Evolutionary conservation across 2,329 filamentous ascomycete genomes (phyloP), one percentile per base, ranked within the genome.

Genomic region (Trichoderma sp.): DNA sequence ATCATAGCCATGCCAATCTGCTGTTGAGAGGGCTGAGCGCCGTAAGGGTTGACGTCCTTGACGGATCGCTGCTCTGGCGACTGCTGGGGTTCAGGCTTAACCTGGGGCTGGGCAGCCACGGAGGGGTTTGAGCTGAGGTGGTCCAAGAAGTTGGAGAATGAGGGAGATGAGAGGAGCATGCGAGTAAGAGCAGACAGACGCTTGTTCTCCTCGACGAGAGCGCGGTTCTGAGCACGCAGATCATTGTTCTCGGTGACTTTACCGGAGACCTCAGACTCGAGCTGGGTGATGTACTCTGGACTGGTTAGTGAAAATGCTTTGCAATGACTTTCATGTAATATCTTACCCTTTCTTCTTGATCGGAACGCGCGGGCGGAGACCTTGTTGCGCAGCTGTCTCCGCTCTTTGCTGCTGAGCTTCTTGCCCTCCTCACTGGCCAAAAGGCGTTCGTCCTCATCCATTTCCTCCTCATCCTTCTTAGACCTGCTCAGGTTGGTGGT

Each of bases 361-460:
- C 97, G 93, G 91, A 99, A 99, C 69, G 96, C 96, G 79, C 97
- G 94, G 77, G 97, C 97, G 59, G 97, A 99, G 5, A 99, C 97
- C 87, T 99, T 99, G 90, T 99, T 99, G 78, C 97, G 92, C n/a
- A 99, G 90, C 85, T 98, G 97, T 79, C 97, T 93, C 76, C 97
- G 93, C 86, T 98, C 95, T 87, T 98, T 98, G 88, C 95, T 97
- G 85, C 93, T 97, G n/a, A 99, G 90, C 88, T 98, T 98, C 92
- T 99, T 99, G 81, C 96, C 97, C 86, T 98, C 96, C 81, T 99
- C 97, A 77, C 95, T 98, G n/a, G 95, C 95, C 27, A 98, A 88
- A 11, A 98, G 88, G 79, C 94, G 91, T 88, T 98, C 97, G 80
- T 98, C 97, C 84, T 98, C 96, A 80, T 99, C 97, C 96, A 99